Evolutionary conservation across 2,329 filamentous ascomycete species (phyloP), one percentile per base, ranked within the genome.

Genomic region (Sporothrix euskadiensis): DNA sequence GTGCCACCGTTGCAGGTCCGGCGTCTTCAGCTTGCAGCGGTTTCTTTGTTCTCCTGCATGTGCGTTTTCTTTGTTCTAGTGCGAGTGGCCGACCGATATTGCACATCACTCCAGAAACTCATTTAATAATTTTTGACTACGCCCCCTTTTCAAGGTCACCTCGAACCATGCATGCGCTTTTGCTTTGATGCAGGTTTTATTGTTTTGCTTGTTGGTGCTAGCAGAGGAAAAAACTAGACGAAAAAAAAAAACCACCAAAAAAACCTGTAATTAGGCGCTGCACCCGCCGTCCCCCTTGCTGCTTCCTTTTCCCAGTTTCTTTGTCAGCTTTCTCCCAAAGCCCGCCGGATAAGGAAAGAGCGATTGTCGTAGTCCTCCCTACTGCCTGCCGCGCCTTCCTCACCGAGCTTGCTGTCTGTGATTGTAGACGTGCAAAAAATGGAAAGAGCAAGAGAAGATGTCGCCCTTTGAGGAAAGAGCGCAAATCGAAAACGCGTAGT

Each of bases 31-130:
- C 47, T 35, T 52, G 47, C 30, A 52, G 47, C 19, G 8, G 8
- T 69, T 69, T 69, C 66, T 69, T 69, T 69, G 66, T 69, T 69
- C 66, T 69, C 66, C 30, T 69, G 47, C 66, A 69, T 69, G 47
- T 39, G 9, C 61, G 47, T 19, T 54, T 69, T 69, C 66, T 69
- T 69, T 69, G 66, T 69, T 35, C 47, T 8, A 22, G 30, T 19
- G 44, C 26, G 26, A 14, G n/a, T 49, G 63, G 14, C 26, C 8
- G 14, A n/a, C 65, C 39, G 19, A 68, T 52, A 35, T 35, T 68
- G 65, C 65, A 68, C 65, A 68, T 54, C 61, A 14, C 39, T 61
- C 32, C 19, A n/a, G 10, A 61, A 41, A 12, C 57, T 66, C 61
- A 47, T 35, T 65, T 16, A 57, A 57, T 39, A 4, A 6, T 35